Base-by-base conservation (phyloP, 2,329 filamentous ascomycete genomes). In the Sphaerulina populicola region DNA sequence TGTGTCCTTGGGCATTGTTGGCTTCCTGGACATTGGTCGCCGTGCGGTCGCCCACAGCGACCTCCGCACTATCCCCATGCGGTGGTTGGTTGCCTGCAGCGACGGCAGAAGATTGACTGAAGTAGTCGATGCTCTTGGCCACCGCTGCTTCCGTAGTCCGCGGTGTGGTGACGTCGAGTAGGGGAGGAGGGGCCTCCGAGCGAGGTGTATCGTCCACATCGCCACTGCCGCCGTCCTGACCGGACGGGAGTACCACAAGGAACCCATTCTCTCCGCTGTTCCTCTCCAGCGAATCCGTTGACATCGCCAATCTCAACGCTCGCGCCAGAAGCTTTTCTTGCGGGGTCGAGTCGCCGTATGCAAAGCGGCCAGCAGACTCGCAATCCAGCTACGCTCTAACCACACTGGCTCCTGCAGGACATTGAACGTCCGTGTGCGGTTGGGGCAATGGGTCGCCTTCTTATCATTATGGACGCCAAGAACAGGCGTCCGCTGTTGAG, bases 141-240 rank as follows among this genome's bases (percentile, higher is more conserved):
- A 27, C 18, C 30, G 38, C 38, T n/a, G 52, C 52, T 44, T 57
- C 55, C 41, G 51, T 44, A 6, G 56, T 52, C 35, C 48, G 49
- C 37, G 55, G 57, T 29, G 60, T 60, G 23, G 56, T 48, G n/a
- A 61, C 52, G 49, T 60, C 59, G 39, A 62, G 51, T 7, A 53
- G 51, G 15, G 65, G 66, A 47, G 69, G 69, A 47, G 69, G 69
- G 42, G 66, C 55, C 58, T 71, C 71, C 5, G 69, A 70, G 51
- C 69, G 67, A 43, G 69, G 68, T 11, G 70, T 72, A 55, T 60
- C 63, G 61, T 70, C 69, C 33, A 61, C 56, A 49, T 69, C 64
- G 35, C 63, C 63, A 54, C 54, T 43, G 43, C 46, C 45, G 47
- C 50, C 36, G 29, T 41, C 49, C 42, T 54, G 52, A 47, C 42